phyloP scores from a whole-genome alignment of 805 yeast genomes.

The Metschnikowia drakensbergensis region DNA sequence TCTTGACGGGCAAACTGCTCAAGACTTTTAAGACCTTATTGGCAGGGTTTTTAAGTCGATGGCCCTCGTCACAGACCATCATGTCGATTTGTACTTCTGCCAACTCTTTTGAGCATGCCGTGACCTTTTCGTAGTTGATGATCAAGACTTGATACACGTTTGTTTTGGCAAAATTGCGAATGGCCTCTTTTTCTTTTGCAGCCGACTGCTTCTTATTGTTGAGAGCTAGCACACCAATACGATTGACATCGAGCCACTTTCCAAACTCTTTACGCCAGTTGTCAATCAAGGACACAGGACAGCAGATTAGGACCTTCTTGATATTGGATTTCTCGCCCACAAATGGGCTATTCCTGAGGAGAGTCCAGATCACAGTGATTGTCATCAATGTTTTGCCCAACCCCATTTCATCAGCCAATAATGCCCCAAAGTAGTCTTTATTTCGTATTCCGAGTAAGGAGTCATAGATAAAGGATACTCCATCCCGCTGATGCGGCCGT shows the following conservation, averaged over 20 bases:
- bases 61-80: slow-evolving; percentile 93
- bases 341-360: slow-evolving; percentile 61
- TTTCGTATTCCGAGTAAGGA: slow-evolving; percentile 71
- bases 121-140: slow-evolving; percentile 82
- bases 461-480: slow-evolving; percentile 75
- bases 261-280: slow-evolving; percentile 88
- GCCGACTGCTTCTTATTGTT: slow-evolving; percentile 44
- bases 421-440: slow-evolving; percentile 58
- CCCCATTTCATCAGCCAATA: slow-evolving; percentile 97
- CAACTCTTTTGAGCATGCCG: slow-evolving; percentile 51
- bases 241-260: slow-evolving; percentile 76
- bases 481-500: slow-evolving; percentile 86
- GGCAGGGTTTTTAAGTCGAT: slow-evolving; percentile 70
- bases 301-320: slow-evolving; percentile 69
- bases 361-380: slow-evolving; percentile 78
- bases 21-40: slow-evolving; percentile 70
- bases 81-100: slow-evolving; percentile 53
- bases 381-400: slow-evolving; percentile 82
- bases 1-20: slow-evolving; percentile 49
- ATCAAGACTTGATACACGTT: slow-evolving; percentile 78
- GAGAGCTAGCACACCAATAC: slow-evolving; percentile 63
- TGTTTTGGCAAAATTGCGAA: slow-evolving; percentile 60
- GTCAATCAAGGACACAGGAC: slow-evolving; percentile 84
- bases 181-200: slow-evolving; percentile 51
- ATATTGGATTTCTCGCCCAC: slow-evolving; percentile 31